A percentile compares a stretch with the other conserved stretches of the same genome.
These are phyloP conservation scores for Pleurotus djamor DNA, from an alignment of 768 basidiomycete species.

Conservation along the genomic window DNA sequence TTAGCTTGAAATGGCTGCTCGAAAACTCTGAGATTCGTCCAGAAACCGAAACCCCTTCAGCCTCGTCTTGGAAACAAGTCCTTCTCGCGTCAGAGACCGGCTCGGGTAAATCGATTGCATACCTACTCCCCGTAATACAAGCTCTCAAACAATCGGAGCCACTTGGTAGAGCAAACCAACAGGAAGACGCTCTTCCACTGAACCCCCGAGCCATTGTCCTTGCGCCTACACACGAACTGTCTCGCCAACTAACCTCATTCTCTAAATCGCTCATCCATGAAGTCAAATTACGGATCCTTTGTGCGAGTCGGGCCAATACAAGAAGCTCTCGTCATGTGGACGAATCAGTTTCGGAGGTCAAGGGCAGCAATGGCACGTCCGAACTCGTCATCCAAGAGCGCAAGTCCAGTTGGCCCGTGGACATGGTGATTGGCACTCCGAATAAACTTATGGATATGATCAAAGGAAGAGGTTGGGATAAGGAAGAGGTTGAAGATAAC, in stretches of 20 bases:
- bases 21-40: conserved; percentile 13
- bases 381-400: conserved; percentile 21
- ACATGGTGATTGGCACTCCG: conserved; percentile 67
- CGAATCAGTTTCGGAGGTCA: conserved; percentile 50
- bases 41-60: conserved; percentile 1
- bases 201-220: conserved; percentile 80
- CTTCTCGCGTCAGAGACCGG: conserved; percentile 89
- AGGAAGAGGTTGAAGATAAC: conserved; percentile 13
- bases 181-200: conserved; percentile 18
- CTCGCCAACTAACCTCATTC: conserved; percentile 73
- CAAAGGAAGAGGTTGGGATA: conserved; percentile 54
- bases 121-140: conserved; percentile 82
- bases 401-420: conserved; percentile 29
- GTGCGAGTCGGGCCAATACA: conserved; percentile 62
- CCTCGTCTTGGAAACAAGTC: conserved; percentile 40
- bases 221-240: conserved; percentile 87
- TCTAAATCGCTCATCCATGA: conserved; percentile 76
- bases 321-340: conserved; percentile 20
- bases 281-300: conserved; percentile 74
- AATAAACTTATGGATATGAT: conserved; percentile 64
- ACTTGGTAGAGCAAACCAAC: background rate
- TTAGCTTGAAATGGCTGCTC: conserved; percentile 68
- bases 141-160: conserved; percentile 67
- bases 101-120: conserved; percentile 90
- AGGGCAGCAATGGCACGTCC: conserved; percentile 24